Evolutionary conservation across 768 basidiomycete species (phyloP).

Genomic region (Trametes coccinea): DNA sequence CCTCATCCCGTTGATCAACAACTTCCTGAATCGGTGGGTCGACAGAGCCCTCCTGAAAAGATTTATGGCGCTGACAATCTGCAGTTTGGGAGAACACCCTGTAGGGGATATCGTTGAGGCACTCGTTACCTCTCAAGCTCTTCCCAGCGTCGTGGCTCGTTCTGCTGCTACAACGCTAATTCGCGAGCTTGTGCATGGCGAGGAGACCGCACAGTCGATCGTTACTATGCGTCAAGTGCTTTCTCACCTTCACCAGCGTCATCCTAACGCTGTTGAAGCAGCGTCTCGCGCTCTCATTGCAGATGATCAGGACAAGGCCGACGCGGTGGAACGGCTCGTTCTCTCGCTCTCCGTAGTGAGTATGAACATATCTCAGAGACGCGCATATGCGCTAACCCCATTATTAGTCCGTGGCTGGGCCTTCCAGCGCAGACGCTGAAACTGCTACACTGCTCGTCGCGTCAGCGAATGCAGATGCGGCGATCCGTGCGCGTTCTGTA

Average conservation of each 20-base stretch:
- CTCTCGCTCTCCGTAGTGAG: conserved; percentile 60
- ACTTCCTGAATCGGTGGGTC: conserved; percentile 44
- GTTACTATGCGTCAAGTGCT: conserved; percentile 40
- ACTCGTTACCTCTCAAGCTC: conserved; percentile 31
- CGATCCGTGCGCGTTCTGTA: conserved; percentile 60
- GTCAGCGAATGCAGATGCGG: conserved; percentile 61
- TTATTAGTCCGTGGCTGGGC: conserved; percentile 12
- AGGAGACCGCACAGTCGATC: neutral
- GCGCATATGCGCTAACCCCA: neutral
- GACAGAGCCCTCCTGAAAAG: neutral
- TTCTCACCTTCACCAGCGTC: conserved; percentile 62
- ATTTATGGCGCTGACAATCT: neutral
- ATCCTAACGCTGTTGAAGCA: conserved; percentile 50
- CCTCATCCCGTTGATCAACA: conserved; percentile 50
- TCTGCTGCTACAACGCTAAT: conserved; percentile 21
- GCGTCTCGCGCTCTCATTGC: conserved; percentile 40
- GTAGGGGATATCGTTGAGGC: conserved; percentile 33
- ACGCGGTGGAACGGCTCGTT: conserved; percentile 53
- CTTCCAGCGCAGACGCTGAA: conserved; percentile 26
- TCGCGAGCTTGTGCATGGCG: conserved; percentile 8
- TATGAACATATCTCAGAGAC: neutral
- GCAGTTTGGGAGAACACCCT: conserved; percentile 35
- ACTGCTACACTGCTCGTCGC: conserved; percentile 41
- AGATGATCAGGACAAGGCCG: conserved; percentile 35
- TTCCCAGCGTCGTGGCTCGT: conserved; percentile 26